A percentile compares a stretch with the other conserved stretches of the same genome.
phyloP scores from a whole-genome alignment of 257 asterid genomes.

The Fraxinus quadrangulata region DNA sequence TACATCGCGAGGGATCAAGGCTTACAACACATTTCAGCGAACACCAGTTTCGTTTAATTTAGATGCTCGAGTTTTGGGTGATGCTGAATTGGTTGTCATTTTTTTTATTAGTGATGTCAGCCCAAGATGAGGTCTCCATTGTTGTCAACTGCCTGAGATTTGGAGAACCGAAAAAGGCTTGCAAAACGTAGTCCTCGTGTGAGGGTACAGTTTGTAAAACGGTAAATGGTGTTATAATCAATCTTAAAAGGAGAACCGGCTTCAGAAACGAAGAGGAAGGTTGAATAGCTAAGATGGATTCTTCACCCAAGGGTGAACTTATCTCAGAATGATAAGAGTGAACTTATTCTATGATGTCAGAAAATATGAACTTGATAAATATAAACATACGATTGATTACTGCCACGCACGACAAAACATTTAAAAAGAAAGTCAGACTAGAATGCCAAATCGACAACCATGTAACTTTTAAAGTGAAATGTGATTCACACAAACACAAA shows the following conservation, averaged over 20 bases:
- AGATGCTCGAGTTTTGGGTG: background rate
- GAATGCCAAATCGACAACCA: background rate
- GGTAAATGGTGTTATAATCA: conserved; percentile 64
- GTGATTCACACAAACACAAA: background rate
- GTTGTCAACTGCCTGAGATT: conserved; percentile 89
- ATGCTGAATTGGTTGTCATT: conserved; percentile 12
- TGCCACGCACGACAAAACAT: background rate
- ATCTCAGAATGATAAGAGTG: too few species aligned
- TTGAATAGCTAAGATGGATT: conserved; percentile 31
- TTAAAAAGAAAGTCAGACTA: background rate
- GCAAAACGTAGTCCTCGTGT: conserved; percentile 93
- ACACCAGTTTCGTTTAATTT: conserved; percentile 21
- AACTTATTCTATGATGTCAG: too few species aligned
- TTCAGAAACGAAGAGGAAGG: conserved; percentile 50
- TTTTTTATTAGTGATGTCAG: conserved; percentile 76
- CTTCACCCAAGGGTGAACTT: conserved; percentile 38
- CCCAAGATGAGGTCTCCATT: conserved; percentile 76
- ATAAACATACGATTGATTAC: background rate
- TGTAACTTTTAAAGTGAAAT: background rate
- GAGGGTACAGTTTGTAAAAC: conserved; percentile 89
- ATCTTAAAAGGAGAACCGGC: conserved; percentile 85
- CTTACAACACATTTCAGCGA: conserved; percentile 78
- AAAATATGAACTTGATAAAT: background rate
- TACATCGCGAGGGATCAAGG: conserved; percentile 82
- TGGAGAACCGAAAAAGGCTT: conserved; percentile 83